Conservation (phyloP, 306 rosid species). For the Inga oerstediana region DNA sequence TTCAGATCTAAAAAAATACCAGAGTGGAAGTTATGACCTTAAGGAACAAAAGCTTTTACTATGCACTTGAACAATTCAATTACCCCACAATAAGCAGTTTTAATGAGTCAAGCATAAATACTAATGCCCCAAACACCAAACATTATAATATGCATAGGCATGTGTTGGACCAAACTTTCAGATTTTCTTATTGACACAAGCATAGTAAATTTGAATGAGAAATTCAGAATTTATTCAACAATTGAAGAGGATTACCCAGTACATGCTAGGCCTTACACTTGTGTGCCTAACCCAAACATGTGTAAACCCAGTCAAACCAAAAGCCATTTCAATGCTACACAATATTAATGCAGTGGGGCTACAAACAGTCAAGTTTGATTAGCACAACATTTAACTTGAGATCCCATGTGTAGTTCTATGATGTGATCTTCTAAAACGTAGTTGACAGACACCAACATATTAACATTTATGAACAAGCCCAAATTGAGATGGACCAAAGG, state of each 20-base stretch:
- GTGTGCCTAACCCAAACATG: not conserved
- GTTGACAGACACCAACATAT: not conserved
- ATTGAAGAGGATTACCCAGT: not conserved
- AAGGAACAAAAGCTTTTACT: not conserved
- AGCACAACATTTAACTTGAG: not conserved
- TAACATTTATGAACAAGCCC: not conserved
- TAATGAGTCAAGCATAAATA: not conserved
- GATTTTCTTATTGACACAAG: not conserved
- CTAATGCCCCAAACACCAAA: not conserved
- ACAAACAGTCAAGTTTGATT: not conserved
- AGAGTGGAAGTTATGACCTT: not conserved
- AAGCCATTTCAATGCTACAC: not conserved
- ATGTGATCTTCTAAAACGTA: constrained; percentile 1
- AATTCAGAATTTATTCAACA: not conserved
- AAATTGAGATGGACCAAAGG: not conserved
- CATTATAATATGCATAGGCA: not conserved
- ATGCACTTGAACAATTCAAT: not conserved
- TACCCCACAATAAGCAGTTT: not conserved
- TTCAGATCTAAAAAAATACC: not conserved
- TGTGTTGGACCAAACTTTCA: not conserved
- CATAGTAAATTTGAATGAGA: not conserved
- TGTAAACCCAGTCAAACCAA: not conserved
- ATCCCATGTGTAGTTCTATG: not conserved
- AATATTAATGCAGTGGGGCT: not conserved
- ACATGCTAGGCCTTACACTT: not conserved